Evolutionary conservation across 1,284 basidiomycete genomes (phyloP).

Genomic region (Vanrija pseudolonga): DNA sequence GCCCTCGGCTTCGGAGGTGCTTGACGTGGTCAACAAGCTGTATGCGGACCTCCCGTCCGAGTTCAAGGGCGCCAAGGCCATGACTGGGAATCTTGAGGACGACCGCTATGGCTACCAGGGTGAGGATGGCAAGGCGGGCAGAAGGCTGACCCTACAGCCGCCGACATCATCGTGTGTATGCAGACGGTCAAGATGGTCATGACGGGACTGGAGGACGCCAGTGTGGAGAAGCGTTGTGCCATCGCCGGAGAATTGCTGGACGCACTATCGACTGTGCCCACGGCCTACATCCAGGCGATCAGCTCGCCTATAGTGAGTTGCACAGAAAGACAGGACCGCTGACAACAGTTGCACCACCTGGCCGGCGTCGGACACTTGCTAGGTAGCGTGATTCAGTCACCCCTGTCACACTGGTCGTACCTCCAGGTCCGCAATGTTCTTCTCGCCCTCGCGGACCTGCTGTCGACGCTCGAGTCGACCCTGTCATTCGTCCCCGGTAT

Average conservation of each 20-base stretch:
- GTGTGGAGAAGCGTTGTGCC: slow-evolving; percentile 39
- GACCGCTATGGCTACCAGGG: slow-evolving; percentile 44
- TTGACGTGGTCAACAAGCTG: slow-evolving; percentile 31
- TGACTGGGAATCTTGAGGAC: slow-evolving; percentile 35
- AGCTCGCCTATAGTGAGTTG: slow-evolving; percentile 38
- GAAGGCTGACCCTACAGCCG: slow-evolving; percentile 21
- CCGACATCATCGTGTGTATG: slow-evolving; percentile 43
- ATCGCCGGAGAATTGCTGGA: slow-evolving; percentile 46
- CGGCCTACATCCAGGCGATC: slow-evolving; percentile 40
- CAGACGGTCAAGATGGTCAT: slow-evolving; percentile 48
- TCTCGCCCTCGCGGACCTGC: slow-evolving; percentile 39
- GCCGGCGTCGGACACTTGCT: slow-evolving; percentile 48
- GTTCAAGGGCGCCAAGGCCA: slow-evolving; percentile 33
- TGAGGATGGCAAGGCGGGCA: slow-evolving; percentile 3
- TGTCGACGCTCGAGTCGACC: slow-evolving; percentile 32
- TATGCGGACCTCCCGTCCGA: slow-evolving; percentile 34
- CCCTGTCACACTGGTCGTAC: slow-evolving; percentile 39
- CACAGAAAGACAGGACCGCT: neutral
- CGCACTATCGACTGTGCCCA: slow-evolving; percentile 40
- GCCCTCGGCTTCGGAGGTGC: slow-evolving; percentile 26
- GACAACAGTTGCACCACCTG: slow-evolving; percentile 40
- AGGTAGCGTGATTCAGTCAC: slow-evolving; percentile 41
- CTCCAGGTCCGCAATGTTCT: slow-evolving; percentile 44
- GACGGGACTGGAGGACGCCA: slow-evolving; percentile 34
- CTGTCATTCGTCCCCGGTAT: slow-evolving; percentile 30